phyloP scores from a whole-genome alignment of 352 stramenopile genomes.

The Halophytophthora polymorphica region DNA sequence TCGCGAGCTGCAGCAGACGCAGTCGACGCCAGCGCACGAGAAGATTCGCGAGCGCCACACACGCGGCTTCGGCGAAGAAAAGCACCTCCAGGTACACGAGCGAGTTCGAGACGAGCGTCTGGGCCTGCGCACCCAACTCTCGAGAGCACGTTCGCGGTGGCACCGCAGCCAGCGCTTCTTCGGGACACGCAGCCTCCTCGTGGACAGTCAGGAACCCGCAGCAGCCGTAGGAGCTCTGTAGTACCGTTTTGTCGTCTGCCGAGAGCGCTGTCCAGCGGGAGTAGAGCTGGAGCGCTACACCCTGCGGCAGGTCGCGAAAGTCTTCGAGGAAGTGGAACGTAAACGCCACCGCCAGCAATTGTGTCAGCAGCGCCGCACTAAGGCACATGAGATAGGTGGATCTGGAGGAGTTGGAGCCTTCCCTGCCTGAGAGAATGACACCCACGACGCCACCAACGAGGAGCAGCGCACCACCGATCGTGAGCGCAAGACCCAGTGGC shows the following conservation, averaged over 20 bases:
- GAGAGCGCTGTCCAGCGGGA: slow-evolving; percentile 29
- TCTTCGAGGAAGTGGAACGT: slow-evolving; percentile 41
- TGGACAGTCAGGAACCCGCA: slow-evolving; percentile 43
- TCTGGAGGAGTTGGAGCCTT: slow-evolving; percentile 28
- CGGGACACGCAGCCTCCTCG: slow-evolving; percentile 37
- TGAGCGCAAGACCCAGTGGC: slow-evolving; percentile 26
- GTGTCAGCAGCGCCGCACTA: slow-evolving; percentile 25
- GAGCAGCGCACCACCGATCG: slow-evolving; percentile 23
- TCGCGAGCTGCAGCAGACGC: slow-evolving; percentile 35
- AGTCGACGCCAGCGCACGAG: slow-evolving; percentile 51
- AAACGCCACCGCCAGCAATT: slow-evolving; percentile 33
- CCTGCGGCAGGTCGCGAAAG: slow-evolving; percentile 29
- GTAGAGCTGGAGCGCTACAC: slow-evolving; percentile 18
- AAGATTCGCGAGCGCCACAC: slow-evolving; percentile 38
- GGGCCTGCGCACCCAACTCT: slow-evolving; percentile 24
- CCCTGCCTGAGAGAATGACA: slow-evolving; percentile 16
- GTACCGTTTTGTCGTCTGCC: slow-evolving; percentile 15
- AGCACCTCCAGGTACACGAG: slow-evolving; percentile 37
- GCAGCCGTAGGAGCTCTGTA: slow-evolving; percentile 44
- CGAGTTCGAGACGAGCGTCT: slow-evolving; percentile 29
- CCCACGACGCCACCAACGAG: slow-evolving; percentile 24
- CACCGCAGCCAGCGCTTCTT: slow-evolving; percentile 40
- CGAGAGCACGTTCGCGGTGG: slow-evolving; percentile 36
- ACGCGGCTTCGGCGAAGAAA: slow-evolving; percentile 31
- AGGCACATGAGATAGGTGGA: slow-evolving; percentile 29